A percentile compares a stretch with the other conserved stretches of the same genome.
Evolutionary conservation across 2,329 filamentous ascomycete species (phyloP).

Genomic region (Alternaria burnsii): DNA sequence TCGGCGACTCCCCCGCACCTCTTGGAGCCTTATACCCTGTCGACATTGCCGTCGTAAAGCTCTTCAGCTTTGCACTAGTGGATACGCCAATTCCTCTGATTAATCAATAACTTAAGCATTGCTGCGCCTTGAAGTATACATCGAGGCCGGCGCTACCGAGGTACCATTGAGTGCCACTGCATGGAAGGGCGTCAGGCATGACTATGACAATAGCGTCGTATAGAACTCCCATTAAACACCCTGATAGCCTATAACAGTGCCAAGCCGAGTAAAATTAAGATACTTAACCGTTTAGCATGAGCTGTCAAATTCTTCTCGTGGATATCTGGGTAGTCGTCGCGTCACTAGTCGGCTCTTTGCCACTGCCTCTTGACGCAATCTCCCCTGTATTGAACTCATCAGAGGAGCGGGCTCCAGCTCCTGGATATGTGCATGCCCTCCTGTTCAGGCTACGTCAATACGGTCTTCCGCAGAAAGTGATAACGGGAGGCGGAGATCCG

Average conservation of each 20-base stretch:
- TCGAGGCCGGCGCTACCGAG: not conserved
- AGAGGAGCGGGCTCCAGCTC: not conserved
- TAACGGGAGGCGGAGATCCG: not conserved
- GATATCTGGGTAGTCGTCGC: not conserved
- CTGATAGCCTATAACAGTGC: not conserved
- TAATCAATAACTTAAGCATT: not conserved
- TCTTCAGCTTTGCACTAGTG: not conserved
- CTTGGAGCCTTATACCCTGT: not conserved
- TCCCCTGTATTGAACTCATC: not conserved
- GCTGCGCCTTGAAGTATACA: not conserved
- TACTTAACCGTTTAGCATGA: not conserved
- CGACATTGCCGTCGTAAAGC: not conserved
- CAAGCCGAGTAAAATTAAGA: not conserved
- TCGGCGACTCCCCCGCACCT: slow-evolving; percentile 6
- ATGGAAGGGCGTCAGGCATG: not conserved
- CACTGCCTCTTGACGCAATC: not conserved
- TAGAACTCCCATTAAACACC: not conserved
- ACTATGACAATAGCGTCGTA: not conserved
- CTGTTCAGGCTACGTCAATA: not conserved
- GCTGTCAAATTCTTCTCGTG: not conserved
- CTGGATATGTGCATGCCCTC: not conserved
- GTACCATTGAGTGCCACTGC: not conserved
- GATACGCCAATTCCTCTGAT: not conserved
- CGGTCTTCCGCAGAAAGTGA: not conserved
- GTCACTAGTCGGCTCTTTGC: not conserved